Evolutionary conservation across 495 filamentous ascomycete species (phyloP).

Genomic region (Terfezia claveryi): DNA sequence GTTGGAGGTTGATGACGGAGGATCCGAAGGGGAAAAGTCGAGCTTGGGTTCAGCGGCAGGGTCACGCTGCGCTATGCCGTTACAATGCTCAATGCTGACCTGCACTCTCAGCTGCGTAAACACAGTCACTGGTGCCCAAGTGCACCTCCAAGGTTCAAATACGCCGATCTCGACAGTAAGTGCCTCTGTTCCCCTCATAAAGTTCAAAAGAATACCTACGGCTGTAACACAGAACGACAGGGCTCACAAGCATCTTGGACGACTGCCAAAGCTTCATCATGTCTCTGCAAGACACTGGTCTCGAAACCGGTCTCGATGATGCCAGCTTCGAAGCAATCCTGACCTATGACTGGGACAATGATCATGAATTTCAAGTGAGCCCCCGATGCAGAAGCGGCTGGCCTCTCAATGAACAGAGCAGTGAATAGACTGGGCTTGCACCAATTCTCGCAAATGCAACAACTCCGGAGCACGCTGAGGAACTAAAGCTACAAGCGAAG

Average conservation of each 20-base stretch:
- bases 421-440: constrained; percentile 14
- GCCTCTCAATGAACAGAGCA: neutral
- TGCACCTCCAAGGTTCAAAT: too few species aligned
- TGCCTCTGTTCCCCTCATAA: too few species aligned
- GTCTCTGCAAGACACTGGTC: too few species aligned
- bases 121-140: too few species aligned
- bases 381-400: neutral
- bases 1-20: constrained; percentile 3
- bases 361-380: constrained; percentile 32
- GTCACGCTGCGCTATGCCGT: too few species aligned
- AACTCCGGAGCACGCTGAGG: constrained; percentile 6
- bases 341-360: constrained; percentile 30
- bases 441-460: constrained; percentile 17
- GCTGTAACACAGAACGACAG: too few species aligned
- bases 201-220: too few species aligned
- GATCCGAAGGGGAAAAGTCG: neutral
- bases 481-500: constrained; percentile 17
- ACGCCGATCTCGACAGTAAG: too few species aligned
- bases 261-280: too few species aligned
- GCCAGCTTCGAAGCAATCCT: constrained; percentile 20
- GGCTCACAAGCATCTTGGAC: too few species aligned
- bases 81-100: too few species aligned
- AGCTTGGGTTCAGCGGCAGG: neutral
- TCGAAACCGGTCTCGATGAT: neutral
- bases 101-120: too few species aligned